A percentile compares a stretch with the other conserved stretches of the same genome.
Conservation (phyloP, 305 asterid species). For the Galium porrigens region DNA sequence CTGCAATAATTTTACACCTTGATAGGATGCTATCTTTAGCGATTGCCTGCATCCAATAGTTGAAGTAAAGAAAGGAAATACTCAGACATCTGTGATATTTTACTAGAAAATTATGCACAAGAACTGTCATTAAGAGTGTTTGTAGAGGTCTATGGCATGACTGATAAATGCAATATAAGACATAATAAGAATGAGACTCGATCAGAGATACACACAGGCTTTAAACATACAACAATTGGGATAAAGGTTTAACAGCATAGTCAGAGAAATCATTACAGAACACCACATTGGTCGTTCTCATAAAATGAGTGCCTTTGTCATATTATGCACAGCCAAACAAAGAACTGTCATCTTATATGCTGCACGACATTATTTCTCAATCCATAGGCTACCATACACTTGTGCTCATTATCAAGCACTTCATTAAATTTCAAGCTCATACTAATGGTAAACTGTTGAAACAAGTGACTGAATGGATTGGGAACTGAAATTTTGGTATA, state of each 20-base stretch:
- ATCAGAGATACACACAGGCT: background rate
- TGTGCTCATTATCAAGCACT: background rate
- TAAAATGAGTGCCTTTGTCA: too few species aligned
- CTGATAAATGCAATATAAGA: background rate
- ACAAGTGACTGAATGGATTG: background rate
- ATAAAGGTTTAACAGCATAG: background rate
- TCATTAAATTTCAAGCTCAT: too few species aligned
- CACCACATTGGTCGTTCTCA: background rate
- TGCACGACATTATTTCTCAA: background rate
- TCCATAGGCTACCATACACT: background rate
- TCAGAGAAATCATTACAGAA: background rate
- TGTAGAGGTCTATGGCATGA: background rate
- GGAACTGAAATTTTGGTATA: background rate
- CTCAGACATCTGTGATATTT: background rate
- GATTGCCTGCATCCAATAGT: conserved; percentile 49
- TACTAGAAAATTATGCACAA: background rate
- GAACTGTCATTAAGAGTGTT: background rate
- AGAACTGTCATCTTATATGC: background rate
- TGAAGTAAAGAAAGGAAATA: background rate
- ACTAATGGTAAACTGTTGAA: background rate
- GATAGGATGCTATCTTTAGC: conserved; percentile 73
- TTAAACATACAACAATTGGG: background rate
- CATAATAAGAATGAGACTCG: background rate
- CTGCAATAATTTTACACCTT: conserved; percentile 80
- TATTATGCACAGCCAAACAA: background rate